These are phyloP conservation scores for Thermothielavioides terrestris DNA, from an alignment of 495 filamentous ascomycete species.

Conservation along the genomic window DNA sequence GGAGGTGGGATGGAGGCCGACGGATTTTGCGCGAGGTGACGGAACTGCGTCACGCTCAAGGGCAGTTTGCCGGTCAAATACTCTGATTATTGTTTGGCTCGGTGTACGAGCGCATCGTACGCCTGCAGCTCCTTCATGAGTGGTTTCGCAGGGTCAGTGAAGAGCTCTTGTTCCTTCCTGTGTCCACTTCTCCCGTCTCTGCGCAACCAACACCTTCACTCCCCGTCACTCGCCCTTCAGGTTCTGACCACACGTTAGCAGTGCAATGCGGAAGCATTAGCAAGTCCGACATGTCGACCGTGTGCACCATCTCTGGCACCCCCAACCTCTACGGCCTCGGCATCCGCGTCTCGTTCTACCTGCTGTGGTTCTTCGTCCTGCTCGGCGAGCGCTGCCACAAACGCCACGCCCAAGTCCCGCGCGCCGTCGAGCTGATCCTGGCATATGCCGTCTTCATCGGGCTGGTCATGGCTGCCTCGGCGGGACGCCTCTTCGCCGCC, in stretches of 20 bases:
- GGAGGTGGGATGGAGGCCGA: too few species aligned
- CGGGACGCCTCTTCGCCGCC: slow-evolving; percentile 1
- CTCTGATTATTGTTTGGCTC: neutral
- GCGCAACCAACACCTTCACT: neutral
- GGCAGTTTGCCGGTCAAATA: neutral
- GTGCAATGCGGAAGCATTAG: too few species aligned
- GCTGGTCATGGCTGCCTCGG: slow-evolving; percentile 4
- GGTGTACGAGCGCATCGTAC: too few species aligned
- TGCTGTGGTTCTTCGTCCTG: slow-evolving; percentile 23
- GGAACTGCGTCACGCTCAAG: neutral
- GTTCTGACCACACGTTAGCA: too few species aligned
- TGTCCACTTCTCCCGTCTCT: too few species aligned
- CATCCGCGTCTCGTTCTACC: slow-evolving; percentile 31
- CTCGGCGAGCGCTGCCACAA: slow-evolving; percentile 18
- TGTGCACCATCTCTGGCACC: slow-evolving; percentile 12
- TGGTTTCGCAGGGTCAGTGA: too few species aligned
- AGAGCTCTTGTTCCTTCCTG: too few species aligned
- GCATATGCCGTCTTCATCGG: slow-evolving; percentile 19
- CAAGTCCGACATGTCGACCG: slow-evolving; percentile 2
- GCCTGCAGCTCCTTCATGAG: too few species aligned
- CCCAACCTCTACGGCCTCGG: slow-evolving; percentile 25
- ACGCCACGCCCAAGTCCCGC: slow-evolving; percentile 8
- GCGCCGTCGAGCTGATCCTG: slow-evolving; percentile 11
- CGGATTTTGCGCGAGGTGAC: too few species aligned
- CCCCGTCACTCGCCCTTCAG: too few species aligned